These are phyloP conservation scores for Silene coronaria DNA, from an alignment of 179 eudicot species.

Conservation along the genomic window DNA sequence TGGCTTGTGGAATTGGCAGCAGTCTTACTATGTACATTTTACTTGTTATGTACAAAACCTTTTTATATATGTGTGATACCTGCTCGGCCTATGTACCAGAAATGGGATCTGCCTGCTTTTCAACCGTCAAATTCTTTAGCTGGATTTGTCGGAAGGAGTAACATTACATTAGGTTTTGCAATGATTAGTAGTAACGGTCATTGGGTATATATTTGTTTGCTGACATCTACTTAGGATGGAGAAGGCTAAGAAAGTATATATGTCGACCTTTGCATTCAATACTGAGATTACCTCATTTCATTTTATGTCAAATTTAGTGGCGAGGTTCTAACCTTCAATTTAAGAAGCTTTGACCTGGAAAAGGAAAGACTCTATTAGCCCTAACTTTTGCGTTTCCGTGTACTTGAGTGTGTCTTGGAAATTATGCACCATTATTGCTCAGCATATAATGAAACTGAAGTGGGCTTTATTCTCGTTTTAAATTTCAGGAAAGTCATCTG, in stretches of 20 bases:
- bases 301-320: background rate
- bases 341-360: background rate
- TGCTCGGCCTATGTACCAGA: background rate
- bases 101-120: too few species aligned
- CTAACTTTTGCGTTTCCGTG: too few species aligned
- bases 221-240: background rate
- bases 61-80: background rate
- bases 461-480: background rate
- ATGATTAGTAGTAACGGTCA: too few species aligned
- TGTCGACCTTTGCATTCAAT: background rate
- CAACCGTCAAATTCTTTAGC: too few species aligned
- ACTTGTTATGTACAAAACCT: background rate
- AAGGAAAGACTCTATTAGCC: too few species aligned
- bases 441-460: background rate
- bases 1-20: background rate
- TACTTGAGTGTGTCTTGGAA: background rate
- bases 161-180: background rate
- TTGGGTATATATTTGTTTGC: too few species aligned
- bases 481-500: background rate
- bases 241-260: background rate
- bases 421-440: background rate
- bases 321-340: background rate
- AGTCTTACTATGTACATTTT: background rate
- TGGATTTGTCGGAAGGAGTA: background rate
- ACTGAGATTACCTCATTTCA: background rate